phyloP scores from a whole-genome alignment of 352 stramenopile species.

The Albugo candida region DNA sequence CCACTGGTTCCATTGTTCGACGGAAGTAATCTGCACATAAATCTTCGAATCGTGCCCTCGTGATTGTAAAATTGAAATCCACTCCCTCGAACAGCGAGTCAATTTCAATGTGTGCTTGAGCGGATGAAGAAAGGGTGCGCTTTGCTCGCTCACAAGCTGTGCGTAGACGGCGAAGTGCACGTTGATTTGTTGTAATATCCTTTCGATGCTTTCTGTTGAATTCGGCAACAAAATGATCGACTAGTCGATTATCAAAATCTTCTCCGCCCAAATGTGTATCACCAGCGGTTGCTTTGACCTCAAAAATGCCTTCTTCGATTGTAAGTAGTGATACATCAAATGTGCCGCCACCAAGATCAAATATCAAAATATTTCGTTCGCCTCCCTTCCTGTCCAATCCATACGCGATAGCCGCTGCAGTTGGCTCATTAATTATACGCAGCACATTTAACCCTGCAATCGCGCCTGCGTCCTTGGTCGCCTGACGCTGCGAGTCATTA shows the following conservation, averaged over 20 bases:
- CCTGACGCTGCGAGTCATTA: conserved; percentile 88
- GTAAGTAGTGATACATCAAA: conserved; percentile 83
- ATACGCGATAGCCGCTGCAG: conserved; percentile 85
- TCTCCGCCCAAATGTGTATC: conserved; percentile 83
- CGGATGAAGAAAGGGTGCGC: conserved; percentile 72
- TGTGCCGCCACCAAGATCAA: conserved; percentile 80
- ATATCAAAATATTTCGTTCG: conserved; percentile 85
- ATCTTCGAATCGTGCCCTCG: conserved; percentile 81
- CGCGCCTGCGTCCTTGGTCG: conserved; percentile 82
- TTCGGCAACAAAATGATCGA: conserved; percentile 77
- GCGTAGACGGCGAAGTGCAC: conserved; percentile 70
- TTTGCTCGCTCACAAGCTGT: conserved; percentile 86
- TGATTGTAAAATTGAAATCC: conserved; percentile 86
- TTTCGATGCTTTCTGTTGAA: conserved; percentile 78
- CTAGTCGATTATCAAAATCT: conserved; percentile 83
- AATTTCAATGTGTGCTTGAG: conserved; percentile 81
- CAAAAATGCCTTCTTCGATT: conserved; percentile 88
- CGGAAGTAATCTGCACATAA: conserved; percentile 78
- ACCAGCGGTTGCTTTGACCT: conserved; percentile 83
- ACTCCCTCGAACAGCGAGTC: conserved; percentile 85
- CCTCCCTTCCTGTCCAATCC: conserved; percentile 79
- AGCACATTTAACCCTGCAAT: conserved; percentile 87
- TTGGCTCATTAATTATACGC: conserved; percentile 93
- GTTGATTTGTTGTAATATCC: conserved; percentile 59
- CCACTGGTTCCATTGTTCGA: conserved; percentile 71